phyloP scores from a whole-genome alignment of 2,329 filamentous ascomycete genomes.

The Scedosporium apiospermum region DNA sequence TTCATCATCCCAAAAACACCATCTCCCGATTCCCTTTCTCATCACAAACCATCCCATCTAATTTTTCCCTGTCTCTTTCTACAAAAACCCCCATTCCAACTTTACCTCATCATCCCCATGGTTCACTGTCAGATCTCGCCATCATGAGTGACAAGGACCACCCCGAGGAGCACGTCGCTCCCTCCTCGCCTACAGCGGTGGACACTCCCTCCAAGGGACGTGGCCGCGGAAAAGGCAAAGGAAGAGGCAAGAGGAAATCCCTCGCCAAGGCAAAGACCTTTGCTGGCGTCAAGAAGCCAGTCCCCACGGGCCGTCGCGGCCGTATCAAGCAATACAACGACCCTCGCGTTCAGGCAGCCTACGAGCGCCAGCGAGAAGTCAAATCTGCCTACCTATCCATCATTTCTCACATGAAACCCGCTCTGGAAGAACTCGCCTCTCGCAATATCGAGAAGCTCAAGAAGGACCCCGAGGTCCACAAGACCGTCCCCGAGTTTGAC shows the following conservation, averaged over 20 bases:
- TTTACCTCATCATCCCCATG: conserved; percentile 1
- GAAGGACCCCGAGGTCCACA: conserved; percentile 41
- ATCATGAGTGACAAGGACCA: conserved; percentile 26
- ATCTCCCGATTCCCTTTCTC: neutral
- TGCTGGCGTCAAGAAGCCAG: conserved; percentile 24
- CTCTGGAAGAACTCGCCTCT: conserved; percentile 56
- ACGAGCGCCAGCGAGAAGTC: conserved; percentile 56
- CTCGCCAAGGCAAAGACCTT: conserved; percentile 19
- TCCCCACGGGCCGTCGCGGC: conserved; percentile 28
- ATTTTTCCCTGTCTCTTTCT: neutral
- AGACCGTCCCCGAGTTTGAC: conserved; percentile 42
- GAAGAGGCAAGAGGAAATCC: conserved; percentile 12
- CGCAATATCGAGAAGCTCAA: conserved; percentile 48
- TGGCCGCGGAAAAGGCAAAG: conserved; percentile 13
- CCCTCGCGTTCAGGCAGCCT: conserved; percentile 44
- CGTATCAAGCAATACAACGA: conserved; percentile 48
- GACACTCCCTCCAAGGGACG: conserved; percentile 12
- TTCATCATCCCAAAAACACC: neutral
- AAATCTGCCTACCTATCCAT: conserved; percentile 57
- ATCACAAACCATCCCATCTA: neutral
- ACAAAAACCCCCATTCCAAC: neutral
- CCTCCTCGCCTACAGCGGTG: conserved; percentile 9
- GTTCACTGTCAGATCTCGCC: conserved; percentile 24
- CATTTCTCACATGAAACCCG: conserved; percentile 51
- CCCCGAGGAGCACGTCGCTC: conserved; percentile 15